These are phyloP conservation scores for Phytomonas serpens DNA, from an alignment of 208 protist genomes.

Conservation along the genomic window DNA sequence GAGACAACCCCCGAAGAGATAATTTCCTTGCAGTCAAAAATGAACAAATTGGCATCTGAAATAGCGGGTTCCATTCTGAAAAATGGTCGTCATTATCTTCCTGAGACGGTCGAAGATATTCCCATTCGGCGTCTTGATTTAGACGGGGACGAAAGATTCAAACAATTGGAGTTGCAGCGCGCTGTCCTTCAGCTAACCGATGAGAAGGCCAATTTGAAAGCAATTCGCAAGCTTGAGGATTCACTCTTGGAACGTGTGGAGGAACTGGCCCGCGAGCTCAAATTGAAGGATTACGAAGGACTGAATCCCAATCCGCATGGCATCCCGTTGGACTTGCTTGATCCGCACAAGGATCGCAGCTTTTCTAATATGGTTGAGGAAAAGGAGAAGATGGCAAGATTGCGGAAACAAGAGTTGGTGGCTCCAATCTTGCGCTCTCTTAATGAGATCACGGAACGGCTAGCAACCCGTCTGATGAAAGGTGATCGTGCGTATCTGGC, in stretches of 20 bases:
- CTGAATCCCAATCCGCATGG: slow-evolving; percentile 41
- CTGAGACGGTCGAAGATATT: slow-evolving; percentile 46
- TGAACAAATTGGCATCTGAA: slow-evolving; percentile 58
- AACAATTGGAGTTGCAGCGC: slow-evolving; percentile 51
- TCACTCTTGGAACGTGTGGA: slow-evolving; percentile 55
- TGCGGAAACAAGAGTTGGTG: slow-evolving; percentile 17
- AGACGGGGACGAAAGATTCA: slow-evolving; percentile 56
- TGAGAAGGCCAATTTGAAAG: slow-evolving; percentile 27
- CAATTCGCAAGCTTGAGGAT: slow-evolving; percentile 60
- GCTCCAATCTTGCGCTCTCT: slow-evolving; percentile 35
- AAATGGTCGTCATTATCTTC: slow-evolving; percentile 56
- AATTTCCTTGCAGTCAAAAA: slow-evolving; percentile 30
- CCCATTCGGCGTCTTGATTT: slow-evolving; percentile 50
- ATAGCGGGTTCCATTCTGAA: slow-evolving; percentile 46
- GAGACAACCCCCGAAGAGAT: slow-evolving; percentile 13
- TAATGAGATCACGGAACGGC: slow-evolving; percentile 48
- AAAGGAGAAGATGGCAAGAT: background rate
- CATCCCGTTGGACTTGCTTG: slow-evolving; percentile 42
- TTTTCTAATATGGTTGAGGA: slow-evolving; percentile 19
- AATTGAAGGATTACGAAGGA: slow-evolving; percentile 43
- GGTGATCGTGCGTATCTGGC: slow-evolving; percentile 42
- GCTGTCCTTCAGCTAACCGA: slow-evolving; percentile 50
- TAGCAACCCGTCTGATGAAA: slow-evolving; percentile 45
- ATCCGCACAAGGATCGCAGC: slow-evolving; percentile 39
- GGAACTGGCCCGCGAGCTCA: slow-evolving; percentile 51